Base-by-base conservation (phyloP, 352 stramenopile genomes). In the Globisporangium recalcitrans region DNA sequence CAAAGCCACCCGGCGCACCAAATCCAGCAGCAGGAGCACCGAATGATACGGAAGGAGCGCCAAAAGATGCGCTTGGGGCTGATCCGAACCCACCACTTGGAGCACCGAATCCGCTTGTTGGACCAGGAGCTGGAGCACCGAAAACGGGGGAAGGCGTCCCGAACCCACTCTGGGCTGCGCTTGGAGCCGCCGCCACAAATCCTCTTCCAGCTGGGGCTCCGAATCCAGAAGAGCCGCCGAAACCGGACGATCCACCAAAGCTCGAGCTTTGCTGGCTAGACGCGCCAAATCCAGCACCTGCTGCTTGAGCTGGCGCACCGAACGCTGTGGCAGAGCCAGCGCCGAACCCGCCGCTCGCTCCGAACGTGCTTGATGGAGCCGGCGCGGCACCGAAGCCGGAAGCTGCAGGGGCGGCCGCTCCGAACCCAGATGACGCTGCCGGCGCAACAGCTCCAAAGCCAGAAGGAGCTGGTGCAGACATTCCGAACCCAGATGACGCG, bases 181-280 rank as follows among this genome's bases (percentile, higher is more conserved):
- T 55, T 24, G 63, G 36, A 40, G 57, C 24, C 34, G 65, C 16
- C 14, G 65, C 44, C 14, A 68, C 71, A 46, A 78, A 78, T 0
- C 52, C 53, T 9, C 60, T 47, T 7, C 59, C 32, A 40, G 64
- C 38, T 27, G 49, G 29, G 22, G 36, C 60, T 52, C 54, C 54
- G 14, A 60, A 60, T 27, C 56, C 64, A n/a, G 64, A 56, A 10
- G 60, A 58, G 14, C 63, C 60, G 24, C 38, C 38, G 38, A 73
- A 72, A 13, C 60, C 31, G 4, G 71, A 67, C 34, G 70, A 71
- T n/a, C 74, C 63, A 32, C 71, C 65, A 56, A 85, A 88, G 22
- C 56, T 36, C 19, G 67, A 60, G 26, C 64, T 31, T 29, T 73
- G 54, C 24, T 46, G 49, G 46, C 52, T 69, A 9, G 49, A 36